Conservation (phyloP, 2,329 filamentous ascomycete species). For the Scytalidium sp. region DNA sequence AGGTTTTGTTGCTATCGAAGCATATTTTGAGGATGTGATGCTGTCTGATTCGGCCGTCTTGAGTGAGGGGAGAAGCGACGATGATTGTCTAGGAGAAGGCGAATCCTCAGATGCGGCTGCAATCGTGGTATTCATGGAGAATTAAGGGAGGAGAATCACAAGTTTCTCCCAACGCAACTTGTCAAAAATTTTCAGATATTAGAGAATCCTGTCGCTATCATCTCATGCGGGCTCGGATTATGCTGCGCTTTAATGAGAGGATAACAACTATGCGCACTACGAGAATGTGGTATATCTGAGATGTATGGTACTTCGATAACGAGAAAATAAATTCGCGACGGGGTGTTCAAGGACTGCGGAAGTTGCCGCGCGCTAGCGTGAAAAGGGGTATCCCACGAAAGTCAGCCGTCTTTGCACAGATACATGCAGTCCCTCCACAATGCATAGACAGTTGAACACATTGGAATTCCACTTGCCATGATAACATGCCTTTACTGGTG, state of each 20-base stretch:
- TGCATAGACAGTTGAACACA: too few species aligned
- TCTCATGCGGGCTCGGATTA: neutral
- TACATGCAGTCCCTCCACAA: too few species aligned
- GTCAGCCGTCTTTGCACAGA: too few species aligned
- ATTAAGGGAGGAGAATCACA: neutral
- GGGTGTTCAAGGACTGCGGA: neutral
- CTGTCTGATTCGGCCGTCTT: conserved; percentile 56
- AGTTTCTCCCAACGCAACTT: neutral
- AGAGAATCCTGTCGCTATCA: neutral
- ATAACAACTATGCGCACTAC: neutral
- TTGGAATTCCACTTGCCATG: too few species aligned
- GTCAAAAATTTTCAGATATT: neutral
- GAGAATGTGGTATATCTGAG: neutral
- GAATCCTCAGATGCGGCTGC: conserved; percentile 11
- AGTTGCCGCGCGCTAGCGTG: neutral
- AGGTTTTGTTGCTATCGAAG: conserved; percentile 32
- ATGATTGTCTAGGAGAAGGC: conserved; percentile 10
- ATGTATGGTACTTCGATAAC: neutral
- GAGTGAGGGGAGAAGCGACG: conserved; percentile 51
- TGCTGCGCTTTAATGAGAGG: neutral
- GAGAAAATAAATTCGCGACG: neutral
- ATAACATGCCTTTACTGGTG: too few species aligned
- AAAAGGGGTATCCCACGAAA: too few species aligned
- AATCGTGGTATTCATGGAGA: conserved; percentile 26
- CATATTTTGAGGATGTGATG: conserved; percentile 37